phyloP scores from a whole-genome alignment of 2,329 filamentous ascomycete species.

The Juglanconis sp. region DNA sequence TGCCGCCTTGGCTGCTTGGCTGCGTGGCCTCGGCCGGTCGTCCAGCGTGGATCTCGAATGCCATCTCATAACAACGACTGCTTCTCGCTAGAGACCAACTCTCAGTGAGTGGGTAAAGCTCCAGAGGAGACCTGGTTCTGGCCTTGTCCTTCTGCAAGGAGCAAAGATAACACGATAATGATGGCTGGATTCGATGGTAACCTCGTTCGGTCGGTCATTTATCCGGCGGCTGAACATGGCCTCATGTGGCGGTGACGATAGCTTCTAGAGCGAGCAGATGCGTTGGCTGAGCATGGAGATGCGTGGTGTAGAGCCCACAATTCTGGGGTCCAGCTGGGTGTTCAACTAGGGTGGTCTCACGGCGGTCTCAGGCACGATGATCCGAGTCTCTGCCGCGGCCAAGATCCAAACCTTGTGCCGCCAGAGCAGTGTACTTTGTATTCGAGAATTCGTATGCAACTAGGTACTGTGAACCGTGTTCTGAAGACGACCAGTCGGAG shows the following conservation, averaged over 20 bases:
- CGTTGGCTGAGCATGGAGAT: background rate
- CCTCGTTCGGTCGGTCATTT: background rate
- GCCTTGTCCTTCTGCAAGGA: background rate
- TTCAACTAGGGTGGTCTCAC: too few relatives aligned
- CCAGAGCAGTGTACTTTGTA: too few relatives aligned
- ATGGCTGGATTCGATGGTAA: background rate
- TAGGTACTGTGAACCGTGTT: too few relatives aligned
- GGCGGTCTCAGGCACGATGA: too few relatives aligned
- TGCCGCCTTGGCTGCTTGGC: background rate
- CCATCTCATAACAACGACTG: background rate
- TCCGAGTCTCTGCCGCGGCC: too few relatives aligned
- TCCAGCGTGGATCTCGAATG: background rate
- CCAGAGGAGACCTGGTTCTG: background rate
- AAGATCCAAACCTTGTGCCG: too few relatives aligned
- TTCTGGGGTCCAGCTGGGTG: too few relatives aligned
- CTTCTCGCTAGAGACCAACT: too few relatives aligned
- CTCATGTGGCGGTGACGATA: background rate
- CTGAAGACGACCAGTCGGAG: too few relatives aligned
- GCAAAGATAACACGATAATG: background rate
- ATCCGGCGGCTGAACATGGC: background rate
- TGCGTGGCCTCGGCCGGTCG: background rate
- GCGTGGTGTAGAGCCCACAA: too few relatives aligned
- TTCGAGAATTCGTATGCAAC: too few relatives aligned
- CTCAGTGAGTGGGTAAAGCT: too few relatives aligned
- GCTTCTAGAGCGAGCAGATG: background rate